Evolutionary conservation across 257 asterid species (phyloP), one percentile per base, ranked within the genome.

Genomic region (Nicotiana tabacum): DNA sequence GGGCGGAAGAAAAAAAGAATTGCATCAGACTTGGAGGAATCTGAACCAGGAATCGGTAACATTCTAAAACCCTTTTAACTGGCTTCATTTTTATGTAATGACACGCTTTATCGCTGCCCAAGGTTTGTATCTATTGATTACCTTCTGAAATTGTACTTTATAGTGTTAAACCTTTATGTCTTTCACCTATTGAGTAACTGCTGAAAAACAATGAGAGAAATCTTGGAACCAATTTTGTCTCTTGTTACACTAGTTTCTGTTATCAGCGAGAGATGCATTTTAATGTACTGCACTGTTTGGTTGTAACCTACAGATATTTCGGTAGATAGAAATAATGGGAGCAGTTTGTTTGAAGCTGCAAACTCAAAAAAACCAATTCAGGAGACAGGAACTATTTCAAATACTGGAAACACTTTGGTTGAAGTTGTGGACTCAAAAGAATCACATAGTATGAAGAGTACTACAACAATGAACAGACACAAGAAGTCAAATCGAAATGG

Each of bases 21-120:
- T 61, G 56, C 68, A 33, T 65, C 33, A 80, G 83, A 27, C 1
- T 43, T 64, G 56, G 83, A 67, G 51, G 89, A 85, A 82, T 82
- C 89, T 39, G 88, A 89, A 85, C 86, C 81, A 86, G 51, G 69
- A 58, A 82, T 86, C 53, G 92, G 97, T 91, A 90, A 83, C 72
- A 76, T 84, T 85, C 88, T 86, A 85, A 55, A 39, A 64, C 83
- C 85, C 70, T 8, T 65, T 65, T 30, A 32, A 43, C 66, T 65
- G 30, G 65, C 61, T 81, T 24, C 37, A 16, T 24, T 72, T 72
- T 46, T 72, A 30, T 21, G 9, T 72, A 58, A 46, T 72, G 37
- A 46, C 60, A 72, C 27, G 37, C 35, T 43, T n/a, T 46, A 43
- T 72, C 16, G 78, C 60, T 21, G 78, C 60, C 58, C 15, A 46